phyloP scores from a whole-genome alignment of 1,139 yeast genomes.

The Blastobotrys proliferans region DNA sequence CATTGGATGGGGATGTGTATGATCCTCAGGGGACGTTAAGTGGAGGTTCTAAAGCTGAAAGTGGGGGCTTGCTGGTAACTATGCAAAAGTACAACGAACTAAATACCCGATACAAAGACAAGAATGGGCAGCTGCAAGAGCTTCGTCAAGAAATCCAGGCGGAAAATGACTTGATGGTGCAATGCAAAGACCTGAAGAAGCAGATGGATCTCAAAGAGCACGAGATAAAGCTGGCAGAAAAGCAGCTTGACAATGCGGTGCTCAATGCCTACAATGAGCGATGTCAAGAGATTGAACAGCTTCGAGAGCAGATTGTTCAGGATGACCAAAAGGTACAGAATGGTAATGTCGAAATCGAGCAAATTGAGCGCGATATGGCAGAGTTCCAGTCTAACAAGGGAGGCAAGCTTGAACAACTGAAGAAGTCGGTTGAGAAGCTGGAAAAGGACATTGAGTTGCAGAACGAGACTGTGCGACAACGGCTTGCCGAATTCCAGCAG shows the following conservation, averaged over 20 bases:
- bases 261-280: conserved; percentile 50
- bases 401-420: conserved; percentile 67
- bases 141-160: conserved; percentile 43
- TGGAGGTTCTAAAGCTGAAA: conserved; percentile 64
- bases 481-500: conserved; percentile 56
- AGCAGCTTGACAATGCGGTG: conserved; percentile 50
- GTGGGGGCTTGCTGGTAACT: conserved; percentile 52
- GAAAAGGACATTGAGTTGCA: conserved; percentile 30
- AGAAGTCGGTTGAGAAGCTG: conserved; percentile 30
- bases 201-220: conserved; percentile 64
- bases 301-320: conserved; percentile 41
- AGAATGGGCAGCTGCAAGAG: conserved; percentile 41
- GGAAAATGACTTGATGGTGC: conserved; percentile 46
- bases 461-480: conserved; percentile 43
- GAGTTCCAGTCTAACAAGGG: conserved; percentile 83
- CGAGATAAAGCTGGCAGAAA: conserved; percentile 58
- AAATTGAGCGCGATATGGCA: conserved; percentile 69
- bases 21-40: conserved; percentile 96
- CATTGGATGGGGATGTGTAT: conserved; percentile 88
- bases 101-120: conserved; percentile 38
- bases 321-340: conserved; percentile 34
- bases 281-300: conserved; percentile 45
- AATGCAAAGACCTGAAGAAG: conserved; percentile 59
- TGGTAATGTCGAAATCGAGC: conserved; percentile 44
- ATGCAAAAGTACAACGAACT: conserved; percentile 67